Evolutionary conservation across 257 asterid species (phyloP), one percentile per base, ranked within the genome.

Genomic region (Jacaranda mimosifolia): DNA sequence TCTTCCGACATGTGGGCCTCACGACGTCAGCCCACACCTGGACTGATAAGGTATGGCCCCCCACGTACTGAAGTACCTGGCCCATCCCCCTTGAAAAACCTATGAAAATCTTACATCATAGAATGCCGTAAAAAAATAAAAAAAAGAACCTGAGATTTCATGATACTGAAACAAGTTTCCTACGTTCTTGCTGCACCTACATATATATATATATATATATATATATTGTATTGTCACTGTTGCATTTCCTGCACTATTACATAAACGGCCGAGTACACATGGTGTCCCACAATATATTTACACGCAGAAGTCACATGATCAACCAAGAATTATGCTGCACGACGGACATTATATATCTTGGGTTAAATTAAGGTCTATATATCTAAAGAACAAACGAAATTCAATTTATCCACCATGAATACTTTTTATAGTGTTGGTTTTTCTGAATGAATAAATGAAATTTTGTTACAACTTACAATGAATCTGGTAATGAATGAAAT

Each of bases 21-120:
- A 81, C 77, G 77, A 81, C 84, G 89, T 82, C 85, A 84, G 85
- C 84, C 86, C 85, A 85, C 81, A 80, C 84, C 88, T 84, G 89
- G 83, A 71, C 51, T 88, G 88, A 85, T 89, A 87, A 85, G 88
- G 81, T 79, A 83, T 87, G 92, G 89, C 84, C 49, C 75, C 91
- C 87, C 76, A 82, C 85, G n/a, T n/a, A 80, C 76, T 63, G 83
- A 74, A 68, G 77, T 78, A 53, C 84, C 9, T 40, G 57, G 83
- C 87, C 95, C 88, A 79, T 80, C 74, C 75, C 77, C 17, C 3
- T 12, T 19, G 63, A 17, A 56, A 1, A 2, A 15, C 60, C 17
- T 70, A 19, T 15, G 7, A 67, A 45, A 67, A 45, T 19, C 6
- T 5, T 56, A 59, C 21, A 77, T 36, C 11, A 65, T 63, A 15